These are phyloP conservation scores for Silene vulgaris DNA, from an alignment of 179 eudicot species.

Conservation along the genomic window DNA sequence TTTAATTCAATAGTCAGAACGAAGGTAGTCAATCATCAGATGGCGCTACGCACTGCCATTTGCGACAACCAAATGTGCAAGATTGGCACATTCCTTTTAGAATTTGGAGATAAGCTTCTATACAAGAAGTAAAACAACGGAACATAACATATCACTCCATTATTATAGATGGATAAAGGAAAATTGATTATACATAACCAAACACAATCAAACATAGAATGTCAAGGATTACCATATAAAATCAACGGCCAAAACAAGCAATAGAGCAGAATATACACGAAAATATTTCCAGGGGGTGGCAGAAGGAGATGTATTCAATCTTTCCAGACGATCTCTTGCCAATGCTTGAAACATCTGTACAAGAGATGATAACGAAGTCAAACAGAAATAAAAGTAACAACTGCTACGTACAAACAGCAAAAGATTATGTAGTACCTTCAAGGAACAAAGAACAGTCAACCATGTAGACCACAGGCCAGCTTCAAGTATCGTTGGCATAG, in stretches of 20 bases:
- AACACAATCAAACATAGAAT: conserved; percentile 17
- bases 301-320: conserved; percentile 94
- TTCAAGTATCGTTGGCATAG: conserved; percentile 75
- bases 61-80: background rate
- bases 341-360: conserved; percentile 96
- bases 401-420: background rate
- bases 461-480: conserved; percentile 75
- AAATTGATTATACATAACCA: background rate
- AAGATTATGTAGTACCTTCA: conserved; percentile 57
- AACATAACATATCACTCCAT: conserved; percentile 3
- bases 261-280: conserved; percentile 85
- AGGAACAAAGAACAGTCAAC: conserved; percentile 72
- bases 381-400: background rate
- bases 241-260: conserved; percentile 69
- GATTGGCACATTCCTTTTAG: background rate
- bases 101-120: background rate
- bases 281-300: conserved; percentile 79
- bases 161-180: background rate
- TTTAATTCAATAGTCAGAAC: background rate
- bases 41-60: background rate
- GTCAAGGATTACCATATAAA: conserved; percentile 57
- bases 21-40: background rate
- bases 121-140: background rate
- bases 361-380: conserved; percentile 17
- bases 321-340: conserved; percentile 95